Percentiles rank a stretch among this genome's conserved stretches.
These are phyloP conservation scores for Hura crepitans DNA, from an alignment of 441 rosid genomes.

Conservation along the genomic window DNA sequence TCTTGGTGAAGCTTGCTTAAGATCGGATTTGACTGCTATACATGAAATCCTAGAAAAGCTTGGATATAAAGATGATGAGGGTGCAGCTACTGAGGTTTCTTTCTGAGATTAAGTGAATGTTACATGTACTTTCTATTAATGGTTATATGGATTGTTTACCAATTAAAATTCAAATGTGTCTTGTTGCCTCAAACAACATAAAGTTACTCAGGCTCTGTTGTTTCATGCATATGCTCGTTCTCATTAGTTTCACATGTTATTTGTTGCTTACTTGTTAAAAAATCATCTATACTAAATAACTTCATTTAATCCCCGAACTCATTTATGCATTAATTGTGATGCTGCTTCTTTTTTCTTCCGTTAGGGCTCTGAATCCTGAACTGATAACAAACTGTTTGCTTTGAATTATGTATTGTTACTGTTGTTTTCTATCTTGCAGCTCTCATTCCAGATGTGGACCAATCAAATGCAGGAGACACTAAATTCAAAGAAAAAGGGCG, in stretches of 20 bases:
- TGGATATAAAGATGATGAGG: constrained; percentile 90
- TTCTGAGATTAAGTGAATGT: constrained; percentile 8
- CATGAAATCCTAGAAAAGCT: constrained; percentile 67
- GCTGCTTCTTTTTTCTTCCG: constrained; percentile 12
- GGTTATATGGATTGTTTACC: constrained; percentile 6
- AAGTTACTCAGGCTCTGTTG: background rate
- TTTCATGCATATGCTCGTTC: background rate
- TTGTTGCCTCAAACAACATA: background rate
- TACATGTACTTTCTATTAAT: constrained; percentile 5
- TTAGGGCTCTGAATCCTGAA: background rate
- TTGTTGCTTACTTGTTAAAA: background rate
- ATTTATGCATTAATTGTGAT: background rate
- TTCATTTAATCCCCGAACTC: background rate
- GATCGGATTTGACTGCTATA: constrained; percentile 74
- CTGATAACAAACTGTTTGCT: background rate
- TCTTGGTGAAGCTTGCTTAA: constrained; percentile 72
- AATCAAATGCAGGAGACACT: constrained; percentile 81
- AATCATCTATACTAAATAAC: background rate
- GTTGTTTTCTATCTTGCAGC: constrained; percentile 42
- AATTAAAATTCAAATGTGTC: background rate
- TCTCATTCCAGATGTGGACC: constrained; percentile 90
- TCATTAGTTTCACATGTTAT: background rate
- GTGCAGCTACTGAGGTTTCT: constrained; percentile 58
- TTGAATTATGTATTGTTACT: background rate
- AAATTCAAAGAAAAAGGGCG: constrained; percentile 79